Base-by-base conservation (phyloP, 768 basidiomycete species). In the Dioszegia crocea region DNA sequence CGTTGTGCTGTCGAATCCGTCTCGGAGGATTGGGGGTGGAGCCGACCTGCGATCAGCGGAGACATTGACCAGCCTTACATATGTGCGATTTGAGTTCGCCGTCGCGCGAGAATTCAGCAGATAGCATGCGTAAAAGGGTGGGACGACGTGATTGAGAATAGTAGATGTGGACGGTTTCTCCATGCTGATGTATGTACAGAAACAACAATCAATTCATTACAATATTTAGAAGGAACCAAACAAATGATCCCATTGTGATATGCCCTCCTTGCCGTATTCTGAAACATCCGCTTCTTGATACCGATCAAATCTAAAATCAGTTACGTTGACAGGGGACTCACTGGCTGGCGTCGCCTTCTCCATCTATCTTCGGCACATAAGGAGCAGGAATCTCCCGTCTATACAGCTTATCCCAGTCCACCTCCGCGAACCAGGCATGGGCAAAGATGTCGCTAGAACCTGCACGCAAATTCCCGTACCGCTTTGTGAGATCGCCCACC, bases 301-400 rank as follows among this genome's bases (percentile, higher is more conserved):
- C 39, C 78, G 75, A 51, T 80, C 79, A 60, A 79, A 80, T 60
- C 78, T 79, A 57, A 38, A n/a, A 24, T 38, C 17, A 39, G 40
- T 21, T 21, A 23, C 23, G n/a, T 21, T 24, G 17, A 19, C 17
- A 16, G 10, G 16, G 26, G 26, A 77, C 78, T 71, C 46, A 81
- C 78, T 80, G 80, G 84, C 89, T 91, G 4, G 94, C 88, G 77
- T 99, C 96, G 0, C 96, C 96, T 11, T 97, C 96, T 9, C 91
- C 87, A 31, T 80, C 83, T 47, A 97, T 91, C 74, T 87, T 87
- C 12, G 96, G 96, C 50, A 97, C 80, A 79, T 96, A 99, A 2
- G 96, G 96, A 23, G 96, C 97, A 14, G 88, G 88, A 56, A 99
- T 97, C 70, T 97, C 91, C 66, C 91, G 81, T 47, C 82, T 81